Conservation (phyloP, 805 yeast genomes). For the Saccharomycopsis sp. region DNA sequence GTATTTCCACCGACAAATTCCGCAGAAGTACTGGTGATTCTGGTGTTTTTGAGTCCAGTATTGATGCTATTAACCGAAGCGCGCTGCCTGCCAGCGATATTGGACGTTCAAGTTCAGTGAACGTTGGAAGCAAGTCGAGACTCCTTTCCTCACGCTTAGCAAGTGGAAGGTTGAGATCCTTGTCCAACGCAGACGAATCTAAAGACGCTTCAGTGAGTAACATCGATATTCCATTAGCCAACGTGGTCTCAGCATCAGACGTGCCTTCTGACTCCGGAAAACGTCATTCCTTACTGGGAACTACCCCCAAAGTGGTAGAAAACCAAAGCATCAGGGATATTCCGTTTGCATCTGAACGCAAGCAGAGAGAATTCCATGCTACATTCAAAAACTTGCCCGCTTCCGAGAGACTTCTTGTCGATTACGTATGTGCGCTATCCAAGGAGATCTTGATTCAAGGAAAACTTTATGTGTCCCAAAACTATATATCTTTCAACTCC, state of each 20-base stretch:
- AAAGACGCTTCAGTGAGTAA: background rate
- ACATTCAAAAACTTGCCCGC: conserved; percentile 46
- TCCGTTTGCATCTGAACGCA: conserved; percentile 40
- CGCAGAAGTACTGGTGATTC: conserved; percentile 1
- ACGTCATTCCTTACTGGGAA: background rate
- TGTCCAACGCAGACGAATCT: background rate
- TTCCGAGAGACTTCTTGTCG: conserved; percentile 51
- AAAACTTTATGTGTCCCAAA: conserved; percentile 49
- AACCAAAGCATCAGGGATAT: background rate
- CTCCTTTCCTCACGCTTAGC: background rate
- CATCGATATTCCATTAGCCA: background rate
- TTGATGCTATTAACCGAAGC: background rate
- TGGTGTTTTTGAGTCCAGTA: background rate
- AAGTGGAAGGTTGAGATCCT: background rate
- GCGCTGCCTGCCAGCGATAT: background rate
- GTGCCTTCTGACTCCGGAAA: too few relatives aligned
- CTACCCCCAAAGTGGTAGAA: background rate
- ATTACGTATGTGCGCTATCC: conserved; percentile 58
- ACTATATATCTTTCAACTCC: conserved; percentile 55
- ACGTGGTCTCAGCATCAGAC: background rate
- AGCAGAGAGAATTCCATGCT: conserved; percentile 55
- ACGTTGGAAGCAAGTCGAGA: background rate
- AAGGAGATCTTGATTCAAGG: conserved; percentile 66
- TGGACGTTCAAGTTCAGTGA: background rate
- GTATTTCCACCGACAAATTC: background rate